Conservation (phyloP, 2,329 filamentous ascomycete genomes). For the Cladophialophora carrionii region DNA sequence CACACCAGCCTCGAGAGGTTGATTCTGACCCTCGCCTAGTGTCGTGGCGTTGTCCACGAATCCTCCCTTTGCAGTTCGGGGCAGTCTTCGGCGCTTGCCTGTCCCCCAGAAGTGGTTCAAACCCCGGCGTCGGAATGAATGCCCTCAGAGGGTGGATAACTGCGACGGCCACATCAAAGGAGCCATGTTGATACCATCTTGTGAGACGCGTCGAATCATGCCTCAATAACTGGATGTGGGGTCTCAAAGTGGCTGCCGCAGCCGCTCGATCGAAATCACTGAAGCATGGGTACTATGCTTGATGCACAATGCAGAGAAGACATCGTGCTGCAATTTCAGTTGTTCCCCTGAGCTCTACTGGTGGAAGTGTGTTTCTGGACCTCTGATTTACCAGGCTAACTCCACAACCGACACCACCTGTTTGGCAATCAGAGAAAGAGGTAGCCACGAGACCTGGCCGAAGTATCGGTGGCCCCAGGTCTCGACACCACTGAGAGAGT, state of each 20-base stretch:
- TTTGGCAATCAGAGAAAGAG: neutral
- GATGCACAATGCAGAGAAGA: neutral
- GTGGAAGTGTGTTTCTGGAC: neutral
- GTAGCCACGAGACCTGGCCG: neutral
- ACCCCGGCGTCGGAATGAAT: neutral
- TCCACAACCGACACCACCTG: neutral
- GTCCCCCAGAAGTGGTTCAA: neutral
- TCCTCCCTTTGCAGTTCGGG: neutral
- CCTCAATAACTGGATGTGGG: neutral
- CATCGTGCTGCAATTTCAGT: neutral
- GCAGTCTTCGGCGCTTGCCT: neutral
- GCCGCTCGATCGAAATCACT: neutral
- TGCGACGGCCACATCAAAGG: neutral
- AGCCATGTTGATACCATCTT: neutral
- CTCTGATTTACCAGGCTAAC: neutral
- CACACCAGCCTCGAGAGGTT: slow-evolving; percentile 11
- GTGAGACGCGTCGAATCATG: neutral
- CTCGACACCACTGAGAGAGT: neutral
- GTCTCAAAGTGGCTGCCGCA: neutral
- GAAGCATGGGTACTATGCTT: neutral
- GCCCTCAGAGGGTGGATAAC: neutral
- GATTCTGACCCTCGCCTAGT: slow-evolving; percentile 16
- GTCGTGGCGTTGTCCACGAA: neutral
- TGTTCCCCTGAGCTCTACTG: neutral
- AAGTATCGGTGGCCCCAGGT: neutral